Evolutionary conservation across 228 moss, liverwort and hornwort genomes (phyloP), one percentile per base, ranked within the genome.

Genomic region (Sphagnum magellanicum): DNA sequence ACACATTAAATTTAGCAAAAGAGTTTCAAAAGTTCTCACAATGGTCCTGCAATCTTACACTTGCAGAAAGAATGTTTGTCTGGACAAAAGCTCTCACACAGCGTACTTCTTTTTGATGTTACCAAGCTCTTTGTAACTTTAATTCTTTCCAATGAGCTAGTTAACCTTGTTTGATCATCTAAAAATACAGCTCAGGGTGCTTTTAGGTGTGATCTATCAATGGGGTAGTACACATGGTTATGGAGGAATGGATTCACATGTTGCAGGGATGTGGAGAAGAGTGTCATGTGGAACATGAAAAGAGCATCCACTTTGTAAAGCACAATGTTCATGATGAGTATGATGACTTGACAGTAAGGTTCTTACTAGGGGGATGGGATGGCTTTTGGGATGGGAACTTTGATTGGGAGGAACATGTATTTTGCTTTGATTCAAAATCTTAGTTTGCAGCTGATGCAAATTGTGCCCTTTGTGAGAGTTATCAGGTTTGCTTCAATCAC

Each of bases 281-380:
- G 59, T 75, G 75, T 52, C 61, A 57, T 15, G 78, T 72, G 6
- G 76, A 81, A 14, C 74, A 71, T 16, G 67, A 81, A 61, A 81
- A 68, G 71, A 78, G 81, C 51, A 68, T 85, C 46, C 68, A 65
- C 52, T 85, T 85, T 63, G 68, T 85, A 10, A 85, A 85, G 63
- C 84, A 85, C 60, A 85, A 85, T 61, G 84, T 85, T 9, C 78
- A 74, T 13, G 84, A 85, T 71, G 84, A 81, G n/a, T 85, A 85
- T 64, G 84, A 85, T 76, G 84, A 85, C 66, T 52, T 85, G 9
- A 85, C 84, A 73, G 84, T 85, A 53, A 9, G 71, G 63, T 49
- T 68, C 59, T 32, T 32, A 32, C 32, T 32, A 32, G 32, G 1
- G 32, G 32, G 32, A 32, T 32, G 32, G 32, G 32, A 32, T 32